Evolutionary conservation across 2,329 filamentous ascomycete genomes (phyloP), one percentile per base, ranked within the genome.

Genomic region (Hypoxylon sp.): DNA sequence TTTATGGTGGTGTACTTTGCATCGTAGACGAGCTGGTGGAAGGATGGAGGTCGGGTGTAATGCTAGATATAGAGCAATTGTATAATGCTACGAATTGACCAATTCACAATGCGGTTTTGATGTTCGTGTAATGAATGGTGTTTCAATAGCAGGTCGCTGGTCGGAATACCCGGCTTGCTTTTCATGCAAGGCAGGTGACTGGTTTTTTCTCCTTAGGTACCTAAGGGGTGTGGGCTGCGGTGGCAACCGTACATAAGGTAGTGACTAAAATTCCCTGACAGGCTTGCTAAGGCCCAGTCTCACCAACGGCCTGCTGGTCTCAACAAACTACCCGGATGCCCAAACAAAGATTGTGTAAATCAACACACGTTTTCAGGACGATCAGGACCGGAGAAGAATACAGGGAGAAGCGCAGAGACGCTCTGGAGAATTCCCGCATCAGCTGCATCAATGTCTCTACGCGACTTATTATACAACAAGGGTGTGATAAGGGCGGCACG

Each of bases 1-100:
- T 98, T 97, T 79, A 89, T 94, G 83, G 92, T 97, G 32, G 94
- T 98, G 55, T 98, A 95, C 81, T 94, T 98, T 75, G 84, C 86
- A 6, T 86, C 85, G 35, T 88, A 79, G 48, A 61, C 21, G 62
- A 51, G 59, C 42, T 24, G 15, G 44, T 47, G 21, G 11, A 13
- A 55, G 7, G 35, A 19, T 5, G 53, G n/a, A 42, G 50, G 17
- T 32, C 19, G 65, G 29, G 39, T 42, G 19, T 47, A 52, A 50
- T 62, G 69, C 54, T 11, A 46, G 21, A 42, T 58, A 53, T 67
- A 62, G 24, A 66, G 55, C 13, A 62, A 67, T 68, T 68, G 64
- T 67, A 50, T 35, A 65, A 48, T 55, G 39, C 15, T 42, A 39
- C 29, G 51, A 67, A 72, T 74, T 66, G 65, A 62, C 48, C 29